Evolutionary conservation across 768 basidiomycete genomes (phyloP).

Genomic region (Piloderma croceum): DNA sequence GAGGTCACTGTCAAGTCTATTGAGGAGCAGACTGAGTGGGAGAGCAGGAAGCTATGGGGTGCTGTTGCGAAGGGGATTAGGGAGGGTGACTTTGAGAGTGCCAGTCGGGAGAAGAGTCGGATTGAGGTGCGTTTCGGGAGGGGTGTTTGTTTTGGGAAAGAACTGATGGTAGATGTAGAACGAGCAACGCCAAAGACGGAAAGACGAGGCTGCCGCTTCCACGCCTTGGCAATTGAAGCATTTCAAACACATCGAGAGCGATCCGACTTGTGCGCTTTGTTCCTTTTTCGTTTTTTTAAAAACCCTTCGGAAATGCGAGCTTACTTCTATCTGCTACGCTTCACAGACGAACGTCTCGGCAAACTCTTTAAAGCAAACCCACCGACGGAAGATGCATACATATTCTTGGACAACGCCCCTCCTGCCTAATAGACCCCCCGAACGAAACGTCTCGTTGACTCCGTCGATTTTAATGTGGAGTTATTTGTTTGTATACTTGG

Average conservation of each 20-base stretch:
- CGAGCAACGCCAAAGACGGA: slow-evolving; percentile 83
- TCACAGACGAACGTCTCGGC: slow-evolving; percentile 61
- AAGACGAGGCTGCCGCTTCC: slow-evolving; percentile 72
- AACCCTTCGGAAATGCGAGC: background rate
- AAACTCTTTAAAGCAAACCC: slow-evolving; percentile 57
- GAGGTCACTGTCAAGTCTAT: slow-evolving; percentile 63
- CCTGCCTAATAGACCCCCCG: too few species aligned
- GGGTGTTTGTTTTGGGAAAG: background rate
- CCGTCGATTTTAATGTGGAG: too few species aligned
- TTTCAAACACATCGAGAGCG: slow-evolving; percentile 64
- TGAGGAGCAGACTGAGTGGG: slow-evolving; percentile 70
- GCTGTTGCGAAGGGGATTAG: slow-evolving; percentile 87
- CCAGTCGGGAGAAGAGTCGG: slow-evolving; percentile 79
- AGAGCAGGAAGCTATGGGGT: slow-evolving; percentile 82
- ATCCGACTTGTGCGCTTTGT: slow-evolving; percentile 60
- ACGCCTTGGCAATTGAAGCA: slow-evolving; percentile 73
- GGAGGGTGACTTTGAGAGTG: slow-evolving; percentile 88
- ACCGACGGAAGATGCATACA: slow-evolving; percentile 70
- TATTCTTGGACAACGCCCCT: slow-evolving; percentile 57
- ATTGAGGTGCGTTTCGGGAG: slow-evolving; percentile 66
- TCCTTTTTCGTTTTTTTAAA: slow-evolving; percentile 1
- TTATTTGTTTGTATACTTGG: too few species aligned
- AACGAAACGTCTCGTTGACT: too few species aligned
- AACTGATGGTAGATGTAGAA: slow-evolving; percentile 46
- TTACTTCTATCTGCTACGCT: background rate